Evolutionary conservation across 805 yeast genomes (phyloP), one percentile per base, ranked within the genome.

Genomic region (Sugiyamaella americana): DNA sequence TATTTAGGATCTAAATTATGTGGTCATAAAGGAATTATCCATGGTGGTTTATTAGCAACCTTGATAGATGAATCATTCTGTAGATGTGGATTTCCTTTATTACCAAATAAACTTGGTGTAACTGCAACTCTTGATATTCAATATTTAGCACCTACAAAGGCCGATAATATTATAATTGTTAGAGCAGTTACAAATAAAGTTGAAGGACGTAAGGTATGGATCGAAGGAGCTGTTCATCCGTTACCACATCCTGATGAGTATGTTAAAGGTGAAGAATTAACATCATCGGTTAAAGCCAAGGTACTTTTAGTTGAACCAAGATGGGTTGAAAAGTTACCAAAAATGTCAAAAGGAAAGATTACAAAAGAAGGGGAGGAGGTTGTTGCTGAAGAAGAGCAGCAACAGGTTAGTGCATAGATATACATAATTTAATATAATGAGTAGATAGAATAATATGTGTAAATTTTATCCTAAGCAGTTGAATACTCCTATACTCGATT

Each of bases 61-160:
- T 65, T 93, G 20, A 53, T 93, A 26, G 98, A 91, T 64, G 98
- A 93, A 60, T 81, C 83, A 0, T 68, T 93, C 23, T 87, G 96
- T 58, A 72, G 79, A 38, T 84, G 95, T 58, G 98, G 96, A 13
- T 91, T 88, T 61, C 79, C 87, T 2, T 67, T 74, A 22, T 69
- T 91, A 10, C 98, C 98, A 1, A 78, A 80, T 48, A 75, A 79
- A 47, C 72, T 83, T 43, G 98, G 98, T 11, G 96, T 93, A 20
- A 91, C 98, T 0, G 98, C 96, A 0, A 74, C 72, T 43, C 68
- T 91, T 37, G 65, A 74, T 2, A 70, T 91, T 5, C 71, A 83
- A 44, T 91, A 87, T 63, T 48, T 54, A 39, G 59, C 60, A 17
- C 84, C 82, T 35, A 78, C 79, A 0, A 73, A 72, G 2, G 82